Percentiles rank a stretch among this genome's conserved stretches.
Evolutionary conservation across 164 flowering plant genomes (phyloP).

Genomic region (Tetrastigma voinierianum): DNA sequence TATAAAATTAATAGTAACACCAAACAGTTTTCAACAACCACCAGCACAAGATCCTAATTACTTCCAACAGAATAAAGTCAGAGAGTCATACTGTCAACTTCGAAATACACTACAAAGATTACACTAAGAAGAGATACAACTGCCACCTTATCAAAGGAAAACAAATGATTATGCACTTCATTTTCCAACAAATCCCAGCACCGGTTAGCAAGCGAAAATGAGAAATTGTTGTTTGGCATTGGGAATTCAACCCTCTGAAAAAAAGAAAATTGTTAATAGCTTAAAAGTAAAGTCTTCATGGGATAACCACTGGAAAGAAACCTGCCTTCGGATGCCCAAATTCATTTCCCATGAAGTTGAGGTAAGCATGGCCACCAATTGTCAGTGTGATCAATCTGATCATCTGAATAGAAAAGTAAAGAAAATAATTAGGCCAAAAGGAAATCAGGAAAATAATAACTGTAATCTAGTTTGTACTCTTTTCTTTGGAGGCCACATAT

Average conservation of each 20-base stretch:
- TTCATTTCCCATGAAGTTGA: slow-evolving; percentile 98
- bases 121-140: background rate
- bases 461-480: background rate
- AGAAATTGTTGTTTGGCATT: slow-evolving; percentile 77
- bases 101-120: background rate
- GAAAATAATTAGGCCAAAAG: slow-evolving; percentile 4
- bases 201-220: slow-evolving; percentile 79
- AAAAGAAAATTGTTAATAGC: slow-evolving; percentile 17
- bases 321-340: slow-evolving; percentile 92
- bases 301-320: slow-evolving; percentile 1
- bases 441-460: background rate
- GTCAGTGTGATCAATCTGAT: slow-evolving; percentile 85
- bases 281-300: slow-evolving; percentile 1
- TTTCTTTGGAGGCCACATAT: background rate
- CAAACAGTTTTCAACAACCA: background rate
- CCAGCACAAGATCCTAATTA: background rate
- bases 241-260: slow-evolving; percentile 90
- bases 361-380: slow-evolving; percentile 82
- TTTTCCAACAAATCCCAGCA: slow-evolving; percentile 67
- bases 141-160: slow-evolving; percentile 77
- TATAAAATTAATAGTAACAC: background rate
- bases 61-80: background rate
- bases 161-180: slow-evolving; percentile 51
- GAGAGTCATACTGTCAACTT: background rate
- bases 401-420: slow-evolving; percentile 51